Evolutionary conservation across 2,329 filamentous ascomycete species (phyloP), one percentile per base, ranked within the genome.

Genomic region (Colletotrichum magnum): DNA sequence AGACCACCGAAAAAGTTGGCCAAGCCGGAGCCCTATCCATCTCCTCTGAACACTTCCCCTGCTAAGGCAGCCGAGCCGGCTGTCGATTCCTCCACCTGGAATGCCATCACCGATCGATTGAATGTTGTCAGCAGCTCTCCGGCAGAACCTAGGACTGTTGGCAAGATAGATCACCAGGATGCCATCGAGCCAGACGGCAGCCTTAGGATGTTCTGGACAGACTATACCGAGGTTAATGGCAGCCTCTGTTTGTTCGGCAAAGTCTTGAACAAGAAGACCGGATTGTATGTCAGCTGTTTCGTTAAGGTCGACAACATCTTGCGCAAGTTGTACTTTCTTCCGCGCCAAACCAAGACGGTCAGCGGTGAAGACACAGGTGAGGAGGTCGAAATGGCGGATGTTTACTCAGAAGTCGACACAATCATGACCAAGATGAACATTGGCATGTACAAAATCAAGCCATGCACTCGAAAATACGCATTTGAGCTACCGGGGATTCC

Each of bases 241-340:
- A 96, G 91, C 74, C 84, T 99, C 10, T 98, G 94, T 79, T 87
- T 99, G 12, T 98, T 99, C 77, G 96, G 96, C 72, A 99, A 99
- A 78, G 95, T 98, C 26, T 90, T 94, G 75, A 94, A 98, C 83
- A 97, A 95, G 80, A 92, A 90, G 75, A 93, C 89, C 1, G 90
- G 89, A 59, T 85, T 86, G 51, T 95, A 93, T 77, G 92, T 94
- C 69, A 99, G 96, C 81, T 97, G 94, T 75, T 98, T 99, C 76
- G 89, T 98, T 79, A 98, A 98, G 80, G 86, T 99, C 21, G 95
- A 99, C 84, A 98, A 98, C 74, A 93, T 99, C 69, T 81, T 97
- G 62, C 90, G 96, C 69, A 98, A 97, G 77, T 86, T 99, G 0
- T 99, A 92, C 80, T 99, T 99, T 77, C 85, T 99, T 47, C 96